These are phyloP conservation scores for Globisporangium canariense DNA, from an alignment of 352 stramenopile genomes.

Conservation along the genomic window DNA sequence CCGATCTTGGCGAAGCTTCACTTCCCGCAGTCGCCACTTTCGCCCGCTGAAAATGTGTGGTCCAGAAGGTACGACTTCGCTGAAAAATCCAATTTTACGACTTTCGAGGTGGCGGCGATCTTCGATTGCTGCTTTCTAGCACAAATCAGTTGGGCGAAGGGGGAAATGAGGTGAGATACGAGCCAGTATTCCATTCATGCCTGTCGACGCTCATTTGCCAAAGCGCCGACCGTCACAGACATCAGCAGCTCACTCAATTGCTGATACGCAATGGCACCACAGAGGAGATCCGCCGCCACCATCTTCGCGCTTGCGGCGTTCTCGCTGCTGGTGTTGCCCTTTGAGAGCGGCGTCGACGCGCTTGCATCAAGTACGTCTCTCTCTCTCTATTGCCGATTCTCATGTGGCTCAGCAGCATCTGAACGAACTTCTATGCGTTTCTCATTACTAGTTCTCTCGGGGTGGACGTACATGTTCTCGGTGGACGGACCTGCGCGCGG, in stretches of 20 bases:
- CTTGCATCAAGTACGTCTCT: constrained; percentile 16
- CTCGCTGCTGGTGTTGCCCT: neutral
- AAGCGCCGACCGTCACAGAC: neutral
- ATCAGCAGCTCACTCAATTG: neutral
- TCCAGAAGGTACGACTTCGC: neutral
- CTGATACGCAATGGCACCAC: constrained; percentile 1
- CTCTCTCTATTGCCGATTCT: neutral
- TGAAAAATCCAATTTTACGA: no score
- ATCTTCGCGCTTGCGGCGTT: neutral
- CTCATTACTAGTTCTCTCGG: constrained; percentile 53
- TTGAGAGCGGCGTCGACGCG: neutral
- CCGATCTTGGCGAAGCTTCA: neutral
- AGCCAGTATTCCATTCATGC: neutral
- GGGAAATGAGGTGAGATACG: neutral
- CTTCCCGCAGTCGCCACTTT: neutral
- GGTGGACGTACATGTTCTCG: constrained; percentile 71
- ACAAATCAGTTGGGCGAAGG: neutral
- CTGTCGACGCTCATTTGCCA: neutral
- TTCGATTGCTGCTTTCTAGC: neutral
- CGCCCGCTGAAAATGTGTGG: neutral
- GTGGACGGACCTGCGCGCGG: constrained; percentile 69
- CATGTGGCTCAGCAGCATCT: neutral
- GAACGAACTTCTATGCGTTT: neutral
- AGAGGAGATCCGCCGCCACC: neutral
- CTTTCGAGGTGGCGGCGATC: no score